These are phyloP conservation scores for Flaveria floridana DNA, from an alignment of 140 eudicot genomes.

Conservation along the genomic window DNA sequence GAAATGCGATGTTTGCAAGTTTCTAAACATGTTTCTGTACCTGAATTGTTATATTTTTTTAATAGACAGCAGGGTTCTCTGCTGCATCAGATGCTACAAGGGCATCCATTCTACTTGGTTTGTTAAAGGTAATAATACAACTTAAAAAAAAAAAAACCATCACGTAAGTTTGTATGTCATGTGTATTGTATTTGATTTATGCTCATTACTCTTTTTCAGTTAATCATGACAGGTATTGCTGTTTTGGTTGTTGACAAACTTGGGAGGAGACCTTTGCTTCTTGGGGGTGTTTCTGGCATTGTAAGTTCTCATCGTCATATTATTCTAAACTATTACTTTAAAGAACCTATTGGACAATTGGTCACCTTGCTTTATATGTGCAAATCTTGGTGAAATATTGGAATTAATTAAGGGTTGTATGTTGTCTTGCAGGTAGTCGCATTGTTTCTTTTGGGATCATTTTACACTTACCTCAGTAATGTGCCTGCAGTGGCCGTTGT, in stretches of 20 bases:
- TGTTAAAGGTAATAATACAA: constrained; percentile 59
- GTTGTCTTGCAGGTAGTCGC: constrained; percentile 58
- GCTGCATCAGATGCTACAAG: constrained; percentile 95
- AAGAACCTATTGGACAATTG: not conserved
- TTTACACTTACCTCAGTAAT: constrained; percentile 72
- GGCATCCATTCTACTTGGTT: constrained; percentile 85
- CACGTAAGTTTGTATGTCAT: not conserved
- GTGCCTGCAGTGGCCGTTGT: constrained; percentile 75
- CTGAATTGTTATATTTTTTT: constrained; percentile 24
- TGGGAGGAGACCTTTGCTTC: constrained; percentile 93
- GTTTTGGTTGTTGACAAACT: constrained; percentile 84
- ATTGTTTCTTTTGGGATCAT: constrained; percentile 83
- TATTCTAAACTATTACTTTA: not conserved
- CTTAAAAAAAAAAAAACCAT: not conserved
- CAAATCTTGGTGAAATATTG: not conserved
- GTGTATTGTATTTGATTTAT: constrained; percentile 9
- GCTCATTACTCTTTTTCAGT: constrained; percentile 38
- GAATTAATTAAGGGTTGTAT: constrained; percentile 4
- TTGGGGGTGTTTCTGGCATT: constrained; percentile 96
- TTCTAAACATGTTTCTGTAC: constrained; percentile 1
- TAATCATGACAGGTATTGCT: constrained; percentile 87
- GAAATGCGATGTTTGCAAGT: not conserved
- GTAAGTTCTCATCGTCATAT: constrained; percentile 44
- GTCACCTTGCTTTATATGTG: not conserved
- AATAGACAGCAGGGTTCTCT: constrained; percentile 93